Evolutionary conservation across 805 yeast species (phyloP), one percentile per base, ranked within the genome.

Genomic region (Zygotorulaspora florentina): DNA sequence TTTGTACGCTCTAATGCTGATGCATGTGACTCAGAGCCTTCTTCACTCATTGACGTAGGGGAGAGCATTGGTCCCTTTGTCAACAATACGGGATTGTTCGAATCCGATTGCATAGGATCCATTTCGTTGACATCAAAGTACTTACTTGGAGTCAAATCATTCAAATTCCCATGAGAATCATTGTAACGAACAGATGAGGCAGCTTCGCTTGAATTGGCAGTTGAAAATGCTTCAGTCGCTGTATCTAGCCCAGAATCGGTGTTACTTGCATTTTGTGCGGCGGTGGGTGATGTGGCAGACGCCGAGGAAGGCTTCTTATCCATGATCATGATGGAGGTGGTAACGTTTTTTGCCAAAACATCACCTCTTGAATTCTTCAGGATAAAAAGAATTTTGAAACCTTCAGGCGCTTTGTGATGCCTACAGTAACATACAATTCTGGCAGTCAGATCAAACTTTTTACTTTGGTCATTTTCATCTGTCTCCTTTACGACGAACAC

Each of bases 341-440:
- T 79, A 7, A 83, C 64, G 16, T 80, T 79, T 56, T 82, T 82
- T 6, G 90, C 96, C 13, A 91, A 74, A 3, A 88, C 73, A 18
- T 74, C 71, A 17, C 83, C 85, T 8, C 71, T 60, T 45, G 71
- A 61, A 63, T 90, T 81, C 50, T 79, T 82, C 40, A 91, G 60
- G 2, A 85, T 78, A 51, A 87, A 79, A 38, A 87, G 67, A 33
- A 86, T 69, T 58, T 79, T 80, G 70, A 90, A 91, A 1, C 99
- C 99, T 34, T 76, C 76, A n/a, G 82, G 71, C 51, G 90, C 96
- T 53, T 81, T 80, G 66, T 93, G 99, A 66, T 93, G 99, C 53
- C 98, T 80, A 68, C 98, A 93, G 64, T 93, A 91, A 66, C 99
- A 91, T 8, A 91, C 91, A 35, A 93, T 80, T 66, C 99, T 79